phyloP scores from a whole-genome alignment of 805 yeast genomes.

The Lachancea thermotolerans region DNA sequence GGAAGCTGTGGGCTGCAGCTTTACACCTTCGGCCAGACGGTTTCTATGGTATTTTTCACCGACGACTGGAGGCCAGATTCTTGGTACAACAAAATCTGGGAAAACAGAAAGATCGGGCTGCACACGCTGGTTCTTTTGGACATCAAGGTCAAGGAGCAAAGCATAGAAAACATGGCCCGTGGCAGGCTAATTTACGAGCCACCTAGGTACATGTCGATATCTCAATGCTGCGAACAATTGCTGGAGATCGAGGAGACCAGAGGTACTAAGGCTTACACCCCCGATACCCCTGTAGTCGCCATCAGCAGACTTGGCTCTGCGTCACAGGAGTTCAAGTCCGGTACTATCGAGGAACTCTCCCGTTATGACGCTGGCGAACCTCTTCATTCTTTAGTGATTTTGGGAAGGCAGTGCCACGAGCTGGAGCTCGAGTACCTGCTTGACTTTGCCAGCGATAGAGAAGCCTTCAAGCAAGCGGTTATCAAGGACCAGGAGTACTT shows the following conservation, averaged over 20 bases:
- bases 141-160: constrained; percentile 95
- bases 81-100: constrained; percentile 82
- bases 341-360: constrained; percentile 67
- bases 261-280: constrained; percentile 71
- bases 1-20: constrained; percentile 97
- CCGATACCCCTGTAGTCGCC: constrained; percentile 88
- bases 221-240: constrained; percentile 82
- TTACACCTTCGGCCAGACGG: constrained; percentile 94
- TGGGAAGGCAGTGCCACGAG: constrained; percentile 93
- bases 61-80: constrained; percentile 96
- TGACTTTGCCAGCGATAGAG: constrained; percentile 63
- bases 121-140: constrained; percentile 86
- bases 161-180: constrained; percentile 86
- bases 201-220: constrained; percentile 91
- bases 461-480: constrained; percentile 39
- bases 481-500: constrained; percentile 57
- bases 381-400: constrained; percentile 79
- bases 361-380: constrained; percentile 92
- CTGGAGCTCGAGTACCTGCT: constrained; percentile 79
- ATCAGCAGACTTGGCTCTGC: constrained; percentile 89
- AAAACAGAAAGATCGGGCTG: constrained; percentile 82
- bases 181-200: constrained; percentile 92
- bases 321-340: constrained; percentile 75
- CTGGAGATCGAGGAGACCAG: constrained; percentile 80
- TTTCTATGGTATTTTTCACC: constrained; percentile 92